Evolutionary conservation across 805 yeast species (phyloP).

Genomic region (Grigorovia humatica): DNA sequence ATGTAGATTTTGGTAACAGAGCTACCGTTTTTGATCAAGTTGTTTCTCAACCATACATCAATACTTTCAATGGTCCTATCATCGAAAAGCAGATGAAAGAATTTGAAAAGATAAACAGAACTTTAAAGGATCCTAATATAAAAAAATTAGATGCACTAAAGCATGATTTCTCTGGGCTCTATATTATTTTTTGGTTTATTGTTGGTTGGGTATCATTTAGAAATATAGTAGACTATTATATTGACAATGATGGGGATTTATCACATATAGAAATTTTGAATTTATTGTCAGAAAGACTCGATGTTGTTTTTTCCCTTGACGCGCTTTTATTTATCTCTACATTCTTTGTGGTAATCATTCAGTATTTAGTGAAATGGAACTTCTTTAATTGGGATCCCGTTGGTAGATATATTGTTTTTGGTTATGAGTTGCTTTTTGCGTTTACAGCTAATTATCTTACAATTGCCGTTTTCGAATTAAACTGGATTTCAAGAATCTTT

Average conservation of each 20-base stretch:
- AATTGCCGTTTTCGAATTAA: constrained; percentile 37
- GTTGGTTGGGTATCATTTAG: constrained; percentile 46
- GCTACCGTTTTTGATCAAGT: constrained; percentile 43
- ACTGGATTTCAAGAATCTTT: constrained; percentile 90
- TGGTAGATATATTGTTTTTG: constrained; percentile 55
- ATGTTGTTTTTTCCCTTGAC: constrained; percentile 63
- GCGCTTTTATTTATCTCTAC: constrained; percentile 57
- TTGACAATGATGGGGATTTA: constrained; percentile 31
- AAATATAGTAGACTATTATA: constrained; percentile 43
- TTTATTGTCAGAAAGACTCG: constrained; percentile 49
- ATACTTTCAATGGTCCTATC: constrained; percentile 25
- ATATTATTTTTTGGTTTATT: constrained; percentile 67
- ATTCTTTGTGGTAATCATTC: constrained; percentile 53
- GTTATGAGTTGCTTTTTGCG: constrained; percentile 44
- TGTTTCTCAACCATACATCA: constrained; percentile 21
- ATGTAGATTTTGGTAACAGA: constrained; percentile 36
- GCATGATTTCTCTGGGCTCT: constrained; percentile 60
- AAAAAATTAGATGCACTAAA: background rate
- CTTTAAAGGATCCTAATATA: constrained; percentile 1
- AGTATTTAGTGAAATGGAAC: constrained; percentile 37
- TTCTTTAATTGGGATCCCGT: constrained; percentile 47
- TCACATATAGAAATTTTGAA: constrained; percentile 41
- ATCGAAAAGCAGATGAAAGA: constrained; percentile 19
- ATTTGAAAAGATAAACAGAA: constrained; percentile 6
- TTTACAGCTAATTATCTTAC: constrained; percentile 43